Conservation (phyloP, 2,329 filamentous ascomycete species). For the Talaromyces sp. region DNA sequence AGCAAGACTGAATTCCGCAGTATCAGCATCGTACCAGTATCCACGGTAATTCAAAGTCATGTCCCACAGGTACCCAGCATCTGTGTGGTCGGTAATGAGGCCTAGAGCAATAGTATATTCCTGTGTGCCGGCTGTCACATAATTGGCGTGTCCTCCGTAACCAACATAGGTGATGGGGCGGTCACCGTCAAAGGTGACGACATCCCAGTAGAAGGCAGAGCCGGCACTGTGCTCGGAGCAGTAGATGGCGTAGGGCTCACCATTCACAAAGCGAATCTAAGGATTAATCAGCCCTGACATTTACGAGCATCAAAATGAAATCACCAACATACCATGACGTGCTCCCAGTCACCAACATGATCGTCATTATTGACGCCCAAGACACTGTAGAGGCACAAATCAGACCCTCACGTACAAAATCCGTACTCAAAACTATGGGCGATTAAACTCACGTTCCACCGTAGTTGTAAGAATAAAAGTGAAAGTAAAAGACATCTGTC, state of each 20-base stretch:
- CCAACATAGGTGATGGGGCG: slow-evolving; percentile 8
- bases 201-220: slow-evolving; percentile 11
- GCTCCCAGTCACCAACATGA: background rate
- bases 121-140: slow-evolving; percentile 10
- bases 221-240: slow-evolving; percentile 9
- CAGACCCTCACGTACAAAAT: background rate
- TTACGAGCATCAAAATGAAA: background rate
- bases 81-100: slow-evolving; percentile 1
- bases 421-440: background rate
- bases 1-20: background rate
- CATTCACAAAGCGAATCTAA: background rate
- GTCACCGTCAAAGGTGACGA: background rate
- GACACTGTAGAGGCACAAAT: background rate
- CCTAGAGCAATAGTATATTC: slow-evolving; percentile 11
- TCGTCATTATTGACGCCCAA: background rate
- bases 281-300: background rate
- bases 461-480: slow-evolving; percentile 16
- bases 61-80: slow-evolving; percentile 12
- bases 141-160: slow-evolving; percentile 12
- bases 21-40: background rate
- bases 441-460: slow-evolving; percentile 1
- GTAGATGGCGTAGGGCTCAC: slow-evolving; percentile 5
- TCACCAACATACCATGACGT: background rate
- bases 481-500: slow-evolving; percentile 13
- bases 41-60: slow-evolving; percentile 5